Evolutionary conservation across 2,329 filamentous ascomycete genomes (phyloP).

Genomic region (Fusarium oxysporum): DNA sequence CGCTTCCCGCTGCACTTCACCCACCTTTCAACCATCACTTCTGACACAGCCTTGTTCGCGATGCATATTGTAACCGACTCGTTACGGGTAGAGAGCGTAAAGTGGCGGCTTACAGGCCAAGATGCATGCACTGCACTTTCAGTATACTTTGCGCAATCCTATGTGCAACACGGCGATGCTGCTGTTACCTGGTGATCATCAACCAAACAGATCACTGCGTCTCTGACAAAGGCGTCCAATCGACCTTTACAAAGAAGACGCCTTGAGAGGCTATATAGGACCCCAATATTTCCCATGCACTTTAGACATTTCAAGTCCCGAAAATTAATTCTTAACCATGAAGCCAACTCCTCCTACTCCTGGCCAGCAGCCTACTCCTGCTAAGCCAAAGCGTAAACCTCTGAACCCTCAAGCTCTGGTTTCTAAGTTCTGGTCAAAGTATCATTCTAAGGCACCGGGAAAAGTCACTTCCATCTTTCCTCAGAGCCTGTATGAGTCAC

Average conservation of each 20-base stretch:
- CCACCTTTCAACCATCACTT: conserved; percentile 18
- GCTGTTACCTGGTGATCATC: conserved; percentile 22
- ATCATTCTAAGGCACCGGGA: conserved; percentile 55
- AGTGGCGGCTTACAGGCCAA: conserved; percentile 23
- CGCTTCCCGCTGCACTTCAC: conserved; percentile 18
- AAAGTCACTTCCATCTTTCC: conserved; percentile 60
- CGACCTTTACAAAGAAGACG: not conserved
- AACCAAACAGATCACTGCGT: conserved; percentile 1
- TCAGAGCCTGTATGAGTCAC: conserved; percentile 52
- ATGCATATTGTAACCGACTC: conserved; percentile 17
- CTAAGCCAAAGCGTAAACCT: conserved; percentile 35
- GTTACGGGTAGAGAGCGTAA: not conserved
- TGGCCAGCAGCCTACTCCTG: conserved; percentile 10
- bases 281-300: not conserved
- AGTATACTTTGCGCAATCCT: conserved; percentile 18
- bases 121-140: conserved; percentile 8
- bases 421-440: conserved; percentile 57
- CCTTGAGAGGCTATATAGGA: conserved; percentile 26
- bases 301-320: not conserved
- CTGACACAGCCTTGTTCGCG: conserved; percentile 21
- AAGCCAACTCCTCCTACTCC: conserved; percentile 12
- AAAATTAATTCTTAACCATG: conserved; percentile 19
- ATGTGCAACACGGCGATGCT: conserved; percentile 27
- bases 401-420: conserved; percentile 54
- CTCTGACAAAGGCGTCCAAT: conserved; percentile 20